Conservation (phyloP, 805 yeast species). For the Tetrapisispora arboricola region DNA sequence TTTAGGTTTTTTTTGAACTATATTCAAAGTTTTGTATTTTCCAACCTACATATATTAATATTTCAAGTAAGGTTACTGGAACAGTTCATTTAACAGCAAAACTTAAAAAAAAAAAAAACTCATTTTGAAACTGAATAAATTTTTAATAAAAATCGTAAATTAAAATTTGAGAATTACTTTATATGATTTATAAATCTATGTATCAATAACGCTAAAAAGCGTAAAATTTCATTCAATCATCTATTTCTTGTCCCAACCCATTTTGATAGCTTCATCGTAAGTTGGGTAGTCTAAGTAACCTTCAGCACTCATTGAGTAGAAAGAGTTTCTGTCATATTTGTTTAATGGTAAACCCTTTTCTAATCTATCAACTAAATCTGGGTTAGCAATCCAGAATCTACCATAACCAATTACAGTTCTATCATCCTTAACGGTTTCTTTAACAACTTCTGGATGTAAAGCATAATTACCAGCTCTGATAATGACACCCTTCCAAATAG, state of each 20-base stretch:
- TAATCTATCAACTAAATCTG: conserved; percentile 40
- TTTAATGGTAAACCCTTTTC: conserved; percentile 32
- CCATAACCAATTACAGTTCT: conserved; percentile 39
- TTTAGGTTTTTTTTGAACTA: too few relatives aligned
- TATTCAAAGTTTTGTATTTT: too few relatives aligned
- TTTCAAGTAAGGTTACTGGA: too few relatives aligned
- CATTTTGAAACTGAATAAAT: neutral
- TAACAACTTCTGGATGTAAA: conserved; percentile 20
- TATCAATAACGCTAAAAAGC: neutral
- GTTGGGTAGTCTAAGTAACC: conserved; percentile 40
- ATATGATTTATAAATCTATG: neutral
- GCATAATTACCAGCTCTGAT: conserved; percentile 33
- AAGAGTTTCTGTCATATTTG: conserved; percentile 38
- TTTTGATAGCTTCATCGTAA: conserved; percentile 19
- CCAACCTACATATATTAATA: too few relatives aligned
- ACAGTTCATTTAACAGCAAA: too few relatives aligned
- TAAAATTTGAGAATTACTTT: neutral
- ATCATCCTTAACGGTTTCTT: conserved; percentile 28
- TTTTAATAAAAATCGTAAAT: neutral
- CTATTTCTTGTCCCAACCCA: conserved; percentile 9
- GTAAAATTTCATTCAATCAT: neutral
- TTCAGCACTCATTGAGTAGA: conserved; percentile 31
- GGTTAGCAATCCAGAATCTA: conserved; percentile 43
- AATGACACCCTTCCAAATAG: conserved; percentile 38
- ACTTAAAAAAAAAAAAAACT: neutral